These are phyloP conservation scores for Cyclotella kingstonii DNA, from an alignment of 108 stramenopile species.

Conservation along the genomic window DNA sequence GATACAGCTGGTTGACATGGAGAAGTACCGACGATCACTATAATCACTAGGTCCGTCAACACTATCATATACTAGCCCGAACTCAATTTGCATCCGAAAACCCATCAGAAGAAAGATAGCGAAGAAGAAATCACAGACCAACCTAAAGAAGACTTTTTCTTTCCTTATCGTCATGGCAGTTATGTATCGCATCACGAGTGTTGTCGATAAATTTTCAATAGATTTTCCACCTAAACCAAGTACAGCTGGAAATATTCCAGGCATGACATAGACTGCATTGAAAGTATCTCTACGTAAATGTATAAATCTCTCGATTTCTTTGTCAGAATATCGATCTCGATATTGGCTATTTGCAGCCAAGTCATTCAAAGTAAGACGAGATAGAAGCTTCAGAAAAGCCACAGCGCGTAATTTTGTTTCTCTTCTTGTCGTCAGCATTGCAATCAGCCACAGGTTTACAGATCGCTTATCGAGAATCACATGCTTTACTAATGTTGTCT, in stretches of 20 bases:
- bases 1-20: slow-evolving; percentile 18
- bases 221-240: slow-evolving; percentile 26
- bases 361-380: slow-evolving; percentile 33
- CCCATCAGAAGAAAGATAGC: slow-evolving; percentile 37
- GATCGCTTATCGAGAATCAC: slow-evolving; percentile 36
- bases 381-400: slow-evolving; percentile 33
- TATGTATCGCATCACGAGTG: slow-evolving; percentile 45
- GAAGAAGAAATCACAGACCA: slow-evolving; percentile 40
- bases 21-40: slow-evolving; percentile 18
- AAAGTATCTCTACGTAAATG: slow-evolving; percentile 22
- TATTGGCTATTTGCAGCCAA: slow-evolving; percentile 27
- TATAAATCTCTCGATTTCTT: slow-evolving; percentile 37
- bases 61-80: slow-evolving; percentile 16
- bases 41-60: slow-evolving; percentile 30
- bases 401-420: slow-evolving; percentile 40
- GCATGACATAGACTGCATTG: slow-evolving; percentile 20
- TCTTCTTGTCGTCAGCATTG: slow-evolving; percentile 40
- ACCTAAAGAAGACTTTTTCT: slow-evolving; percentile 32
- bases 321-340: slow-evolving; percentile 35
- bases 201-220: slow-evolving; percentile 36
- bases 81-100: slow-evolving; percentile 39
- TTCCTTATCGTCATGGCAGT: slow-evolving; percentile 34
- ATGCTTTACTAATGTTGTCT: slow-evolving; percentile 28
- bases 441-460: slow-evolving; percentile 43
- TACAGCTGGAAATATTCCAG: slow-evolving; percentile 42